Evolutionary conservation across 257 asterid species (phyloP).

Genomic region (Solanum tarapatanum): DNA sequence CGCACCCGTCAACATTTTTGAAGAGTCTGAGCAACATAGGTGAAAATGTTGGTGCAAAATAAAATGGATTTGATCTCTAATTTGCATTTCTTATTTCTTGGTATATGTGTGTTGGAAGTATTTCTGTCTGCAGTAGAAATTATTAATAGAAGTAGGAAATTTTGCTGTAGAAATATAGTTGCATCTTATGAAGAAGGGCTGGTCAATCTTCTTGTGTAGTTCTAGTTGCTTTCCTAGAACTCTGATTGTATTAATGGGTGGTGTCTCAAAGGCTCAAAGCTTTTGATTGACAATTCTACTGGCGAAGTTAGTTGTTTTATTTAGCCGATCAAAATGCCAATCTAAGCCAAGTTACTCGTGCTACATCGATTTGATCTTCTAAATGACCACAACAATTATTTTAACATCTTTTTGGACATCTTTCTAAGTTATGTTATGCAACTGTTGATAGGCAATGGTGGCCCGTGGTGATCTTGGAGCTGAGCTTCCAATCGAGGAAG

Average conservation of each 20-base stretch:
- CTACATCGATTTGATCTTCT: neutral
- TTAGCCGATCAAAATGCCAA: neutral
- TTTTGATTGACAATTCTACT: neutral
- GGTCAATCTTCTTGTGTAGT: neutral
- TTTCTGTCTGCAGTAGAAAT: neutral
- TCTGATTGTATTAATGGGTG: neutral
- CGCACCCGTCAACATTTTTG: too few species aligned
- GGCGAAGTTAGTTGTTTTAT: neutral
- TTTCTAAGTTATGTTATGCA: slow-evolving; percentile 3
- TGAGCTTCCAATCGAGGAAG: slow-evolving; percentile 97
- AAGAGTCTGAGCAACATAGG: too few species aligned
- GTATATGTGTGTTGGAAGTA: neutral
- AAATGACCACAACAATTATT: neutral
- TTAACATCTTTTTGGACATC: neutral
- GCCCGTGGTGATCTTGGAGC: slow-evolving; percentile 99
- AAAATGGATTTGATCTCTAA: neutral
- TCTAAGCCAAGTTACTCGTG: neutral
- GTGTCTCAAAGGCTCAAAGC: neutral
- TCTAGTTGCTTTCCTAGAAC: neutral
- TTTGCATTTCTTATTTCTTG: neutral
- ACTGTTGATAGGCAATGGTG: slow-evolving; percentile 84
- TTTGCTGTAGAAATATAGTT: neutral
- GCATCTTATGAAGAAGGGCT: neutral
- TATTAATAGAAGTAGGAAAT: neutral
- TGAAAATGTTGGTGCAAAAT: neutral